A percentile compares a stretch with the other conserved stretches of the same genome.
These are phyloP conservation scores for Lecanicillium sp. DNA, from an alignment of 2,329 filamentous ascomycete species.

Conservation along the genomic window DNA sequence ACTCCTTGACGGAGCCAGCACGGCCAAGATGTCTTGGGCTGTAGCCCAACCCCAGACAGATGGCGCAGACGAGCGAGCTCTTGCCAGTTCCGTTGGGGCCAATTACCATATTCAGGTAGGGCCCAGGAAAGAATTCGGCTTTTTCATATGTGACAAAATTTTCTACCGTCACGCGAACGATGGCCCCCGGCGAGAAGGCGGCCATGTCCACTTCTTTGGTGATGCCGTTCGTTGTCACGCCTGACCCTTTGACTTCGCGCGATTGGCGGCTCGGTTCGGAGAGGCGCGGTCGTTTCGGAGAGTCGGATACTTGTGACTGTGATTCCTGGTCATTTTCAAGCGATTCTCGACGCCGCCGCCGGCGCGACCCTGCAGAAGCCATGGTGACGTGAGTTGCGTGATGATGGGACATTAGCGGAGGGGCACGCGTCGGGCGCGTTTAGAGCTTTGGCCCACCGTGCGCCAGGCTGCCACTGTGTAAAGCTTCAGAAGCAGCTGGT, in stretches of 20 bases:
- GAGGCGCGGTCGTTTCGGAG: slow-evolving; percentile 29
- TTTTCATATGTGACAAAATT: slow-evolving; percentile 95
- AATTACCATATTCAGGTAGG: slow-evolving; percentile 96
- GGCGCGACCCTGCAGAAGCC: slow-evolving; percentile 23
- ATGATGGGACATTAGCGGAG: no score
- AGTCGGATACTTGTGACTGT: slow-evolving; percentile 18
- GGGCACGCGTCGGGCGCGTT: no score
- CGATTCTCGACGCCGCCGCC: slow-evolving; percentile 34
- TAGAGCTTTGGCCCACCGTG: background rate
- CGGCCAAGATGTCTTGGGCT: slow-evolving; percentile 75
- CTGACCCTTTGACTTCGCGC: slow-evolving; percentile 3
- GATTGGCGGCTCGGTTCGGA: slow-evolving; percentile 9
- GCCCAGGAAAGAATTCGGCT: slow-evolving; percentile 85
- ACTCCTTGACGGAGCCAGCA: slow-evolving; percentile 77
- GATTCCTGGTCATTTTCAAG: slow-evolving; percentile 30
- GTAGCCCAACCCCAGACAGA: slow-evolving; percentile 87
- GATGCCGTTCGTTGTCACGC: slow-evolving; percentile 10
- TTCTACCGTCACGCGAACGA: slow-evolving; percentile 75
- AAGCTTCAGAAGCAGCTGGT: background rate
- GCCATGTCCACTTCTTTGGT: slow-evolving; percentile 15
- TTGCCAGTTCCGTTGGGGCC: slow-evolving; percentile 98
- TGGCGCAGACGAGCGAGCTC: slow-evolving; percentile 93
- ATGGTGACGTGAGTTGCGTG: slow-evolving; percentile 13
- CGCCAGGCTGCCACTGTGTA: background rate
- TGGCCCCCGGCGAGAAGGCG: slow-evolving; percentile 66